Conservation (phyloP, 345 rosid species). For the Lepidium sativum region DNA sequence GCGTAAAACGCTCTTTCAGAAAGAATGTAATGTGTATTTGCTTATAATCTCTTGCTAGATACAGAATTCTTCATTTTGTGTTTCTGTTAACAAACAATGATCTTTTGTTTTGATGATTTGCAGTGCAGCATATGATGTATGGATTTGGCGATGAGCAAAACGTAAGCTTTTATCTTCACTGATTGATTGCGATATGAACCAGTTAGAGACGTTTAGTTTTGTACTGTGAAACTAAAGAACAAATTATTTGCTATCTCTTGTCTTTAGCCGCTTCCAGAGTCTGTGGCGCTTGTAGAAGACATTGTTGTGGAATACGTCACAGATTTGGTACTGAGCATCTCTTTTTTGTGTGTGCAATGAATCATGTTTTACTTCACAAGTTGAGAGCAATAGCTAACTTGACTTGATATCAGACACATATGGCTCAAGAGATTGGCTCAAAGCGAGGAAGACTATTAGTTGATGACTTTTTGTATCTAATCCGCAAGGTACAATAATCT, state of each 20-base stretch:
- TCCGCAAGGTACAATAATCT: constrained; percentile 89
- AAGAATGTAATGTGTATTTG: constrained; percentile 33
- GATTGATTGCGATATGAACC: neutral
- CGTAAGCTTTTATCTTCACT: constrained; percentile 34
- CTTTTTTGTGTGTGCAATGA: neutral
- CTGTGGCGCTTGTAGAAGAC: constrained; percentile 89
- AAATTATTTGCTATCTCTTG: neutral
- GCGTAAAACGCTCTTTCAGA: constrained; percentile 78
- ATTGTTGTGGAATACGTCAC: constrained; percentile 87
- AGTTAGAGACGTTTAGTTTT: neutral
- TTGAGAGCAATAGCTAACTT: neutral
- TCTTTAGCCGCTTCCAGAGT: constrained; percentile 84
- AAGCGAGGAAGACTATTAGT: constrained; percentile 73
- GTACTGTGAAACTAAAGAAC: neutral
- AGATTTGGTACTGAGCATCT: constrained; percentile 54
- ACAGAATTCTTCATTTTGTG: too few relatives aligned
- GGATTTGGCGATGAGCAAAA: constrained; percentile 90
- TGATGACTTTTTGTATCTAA: constrained; percentile 76
- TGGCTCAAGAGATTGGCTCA: constrained; percentile 83
- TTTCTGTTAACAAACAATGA: constrained; percentile 12
- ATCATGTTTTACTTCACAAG: neutral
- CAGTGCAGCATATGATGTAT: constrained; percentile 98
- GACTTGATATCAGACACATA: constrained; percentile 47
- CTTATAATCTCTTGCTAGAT: too few relatives aligned
- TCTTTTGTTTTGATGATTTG: neutral